Conservation (phyloP, 2,329 filamentous ascomycete genomes). For the Neonectria faginata region DNA sequence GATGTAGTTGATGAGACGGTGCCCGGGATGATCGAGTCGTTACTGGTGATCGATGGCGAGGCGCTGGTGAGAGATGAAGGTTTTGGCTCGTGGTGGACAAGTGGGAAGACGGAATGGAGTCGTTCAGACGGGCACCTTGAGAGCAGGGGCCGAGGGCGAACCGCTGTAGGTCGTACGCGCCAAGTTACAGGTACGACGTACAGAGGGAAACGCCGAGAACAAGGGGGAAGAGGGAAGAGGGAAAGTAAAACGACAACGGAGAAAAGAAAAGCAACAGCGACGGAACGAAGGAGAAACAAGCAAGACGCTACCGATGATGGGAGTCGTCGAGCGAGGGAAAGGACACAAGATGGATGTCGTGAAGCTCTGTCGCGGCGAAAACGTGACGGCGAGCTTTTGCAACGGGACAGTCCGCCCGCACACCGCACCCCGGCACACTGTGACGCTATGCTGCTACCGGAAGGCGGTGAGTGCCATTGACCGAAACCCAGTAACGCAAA, state of each 20-base stretch:
- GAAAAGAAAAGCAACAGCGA: neutral
- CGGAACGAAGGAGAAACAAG: constrained; percentile 19
- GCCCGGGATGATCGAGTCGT: neutral
- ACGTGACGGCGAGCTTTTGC: constrained; percentile 24
- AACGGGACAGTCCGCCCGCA: constrained; percentile 23
- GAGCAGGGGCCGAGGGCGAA: constrained; percentile 13
- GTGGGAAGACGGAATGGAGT: constrained; percentile 5
- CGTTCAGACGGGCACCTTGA: constrained; percentile 23
- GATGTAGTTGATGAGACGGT: neutral
- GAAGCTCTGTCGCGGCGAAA: constrained; percentile 12
- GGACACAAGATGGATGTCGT: neutral
- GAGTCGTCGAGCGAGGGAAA: constrained; percentile 12
- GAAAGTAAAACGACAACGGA: constrained; percentile 6
- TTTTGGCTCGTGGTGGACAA: constrained; percentile 8
- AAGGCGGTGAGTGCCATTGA: constrained; percentile 26
- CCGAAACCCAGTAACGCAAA: neutral
- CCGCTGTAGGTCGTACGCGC: constrained; percentile 18
- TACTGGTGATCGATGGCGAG: constrained; percentile 3
- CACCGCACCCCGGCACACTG: constrained; percentile 14
- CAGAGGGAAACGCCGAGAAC: constrained; percentile 19
- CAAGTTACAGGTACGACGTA: constrained; percentile 15
- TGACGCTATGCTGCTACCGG: neutral
- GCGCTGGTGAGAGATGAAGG: constrained; percentile 2
- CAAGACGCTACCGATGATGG: constrained; percentile 7
- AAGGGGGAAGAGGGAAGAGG: neutral